These are phyloP conservation scores for Beauveria brongniartii DNA, from an alignment of 2,329 filamentous ascomycete genomes.

Conservation along the genomic window DNA sequence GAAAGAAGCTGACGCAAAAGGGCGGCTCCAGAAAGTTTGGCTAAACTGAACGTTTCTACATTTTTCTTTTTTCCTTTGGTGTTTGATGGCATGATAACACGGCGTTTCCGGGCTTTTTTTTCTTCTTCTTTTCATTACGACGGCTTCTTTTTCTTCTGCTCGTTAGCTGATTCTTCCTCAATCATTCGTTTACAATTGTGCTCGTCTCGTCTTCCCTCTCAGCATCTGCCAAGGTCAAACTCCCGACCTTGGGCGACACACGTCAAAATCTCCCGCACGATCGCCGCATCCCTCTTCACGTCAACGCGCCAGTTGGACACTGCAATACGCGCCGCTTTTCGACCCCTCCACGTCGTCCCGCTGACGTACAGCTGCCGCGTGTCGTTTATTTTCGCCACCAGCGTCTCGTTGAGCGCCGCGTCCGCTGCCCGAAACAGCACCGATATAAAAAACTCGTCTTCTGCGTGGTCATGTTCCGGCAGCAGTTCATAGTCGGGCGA, in stretches of 20 bases:
- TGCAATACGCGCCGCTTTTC: slow-evolving; percentile 71
- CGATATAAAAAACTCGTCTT: slow-evolving; percentile 44
- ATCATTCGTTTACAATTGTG: background rate
- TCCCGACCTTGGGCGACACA: slow-evolving; percentile 31
- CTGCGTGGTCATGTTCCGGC: slow-evolving; percentile 28
- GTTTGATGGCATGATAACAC: background rate
- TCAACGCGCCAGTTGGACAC: slow-evolving; percentile 79
- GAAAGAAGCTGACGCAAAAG: slow-evolving; percentile 32
- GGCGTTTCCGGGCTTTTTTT: background rate
- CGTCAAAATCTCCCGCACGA: slow-evolving; percentile 58
- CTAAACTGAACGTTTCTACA: slow-evolving; percentile 23
- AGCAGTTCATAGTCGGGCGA: slow-evolving; percentile 60
- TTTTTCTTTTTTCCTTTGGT: background rate
- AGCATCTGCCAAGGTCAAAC: slow-evolving; percentile 19
- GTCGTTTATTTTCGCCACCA: slow-evolving; percentile 68
- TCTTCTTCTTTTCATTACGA: background rate
- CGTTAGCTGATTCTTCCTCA: too few species aligned
- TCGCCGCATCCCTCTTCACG: slow-evolving; percentile 53
- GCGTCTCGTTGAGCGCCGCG: slow-evolving; percentile 47
- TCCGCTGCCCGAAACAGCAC: slow-evolving; percentile 72
- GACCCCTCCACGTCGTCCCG: slow-evolving; percentile 68
- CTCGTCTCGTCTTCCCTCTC: background rate
- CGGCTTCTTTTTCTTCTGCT: too few species aligned
- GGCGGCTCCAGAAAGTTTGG: slow-evolving; percentile 50
- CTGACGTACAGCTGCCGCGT: slow-evolving; percentile 73